phyloP scores from a whole-genome alignment of 1,139 yeast genomes.

The Geotrichum restrictum region DNA sequence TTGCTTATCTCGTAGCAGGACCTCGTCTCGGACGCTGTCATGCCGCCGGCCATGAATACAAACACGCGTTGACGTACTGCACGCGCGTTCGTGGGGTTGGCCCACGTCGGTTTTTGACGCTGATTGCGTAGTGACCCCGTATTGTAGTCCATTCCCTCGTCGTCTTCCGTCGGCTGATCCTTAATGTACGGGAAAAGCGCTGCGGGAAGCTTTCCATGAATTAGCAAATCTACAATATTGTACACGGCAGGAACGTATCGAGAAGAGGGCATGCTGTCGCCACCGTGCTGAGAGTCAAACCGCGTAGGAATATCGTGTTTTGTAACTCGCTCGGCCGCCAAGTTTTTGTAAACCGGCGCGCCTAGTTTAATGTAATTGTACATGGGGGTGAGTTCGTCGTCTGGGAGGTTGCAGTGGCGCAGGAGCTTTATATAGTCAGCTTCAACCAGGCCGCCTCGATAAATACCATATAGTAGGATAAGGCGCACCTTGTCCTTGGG shows the following conservation, averaged over 20 bases:
- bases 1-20: slow-evolving; percentile 64
- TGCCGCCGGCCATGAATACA: slow-evolving; percentile 85
- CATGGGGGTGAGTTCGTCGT: slow-evolving; percentile 59
- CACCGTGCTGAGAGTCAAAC: slow-evolving; percentile 62
- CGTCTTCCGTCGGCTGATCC: slow-evolving; percentile 64
- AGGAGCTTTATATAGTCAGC: slow-evolving; percentile 69
- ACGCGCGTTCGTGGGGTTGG: slow-evolving; percentile 46
- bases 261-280: slow-evolving; percentile 68
- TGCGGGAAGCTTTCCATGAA: slow-evolving; percentile 51
- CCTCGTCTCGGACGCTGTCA: slow-evolving; percentile 77
- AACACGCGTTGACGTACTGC: slow-evolving; percentile 68
- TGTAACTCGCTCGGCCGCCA: slow-evolving; percentile 36
- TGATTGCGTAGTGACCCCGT: slow-evolving; percentile 59
- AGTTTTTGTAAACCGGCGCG: slow-evolving; percentile 54
- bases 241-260: slow-evolving; percentile 72
- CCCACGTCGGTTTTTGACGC: slow-evolving; percentile 80
- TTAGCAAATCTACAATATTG: slow-evolving; percentile 50
- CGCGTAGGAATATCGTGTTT: slow-evolving; percentile 22
- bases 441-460: slow-evolving; percentile 79
- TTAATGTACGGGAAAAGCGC: slow-evolving; percentile 68
- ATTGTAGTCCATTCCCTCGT: slow-evolving; percentile 44
- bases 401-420: slow-evolving; percentile 61
- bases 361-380: slow-evolving; percentile 66
- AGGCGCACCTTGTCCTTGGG: slow-evolving; percentile 69
- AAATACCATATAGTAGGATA: slow-evolving; percentile 69